Percentiles rank a stretch among this genome's conserved stretches.
Conservation (phyloP, 2,329 filamentous ascomycete species). For the Penicillium sp. region DNA sequence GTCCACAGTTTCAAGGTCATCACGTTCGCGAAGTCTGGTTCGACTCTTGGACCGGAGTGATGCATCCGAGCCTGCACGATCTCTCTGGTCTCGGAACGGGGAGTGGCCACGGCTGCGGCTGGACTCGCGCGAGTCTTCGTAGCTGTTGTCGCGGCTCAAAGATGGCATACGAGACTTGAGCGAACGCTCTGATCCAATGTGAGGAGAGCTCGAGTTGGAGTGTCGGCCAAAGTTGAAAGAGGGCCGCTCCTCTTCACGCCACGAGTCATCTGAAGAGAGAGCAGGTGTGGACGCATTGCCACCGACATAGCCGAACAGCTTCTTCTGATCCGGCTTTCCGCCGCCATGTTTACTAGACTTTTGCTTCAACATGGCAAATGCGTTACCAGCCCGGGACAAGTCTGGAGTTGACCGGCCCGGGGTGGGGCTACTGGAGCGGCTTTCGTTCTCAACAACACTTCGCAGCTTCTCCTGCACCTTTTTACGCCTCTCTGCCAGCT, state of each 20-base stretch:
- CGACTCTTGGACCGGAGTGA: conserved; percentile 56
- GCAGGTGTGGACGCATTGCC: conserved; percentile 39
- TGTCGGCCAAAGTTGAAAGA: conserved; percentile 33
- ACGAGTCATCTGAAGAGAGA: conserved; percentile 34
- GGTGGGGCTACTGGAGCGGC: conserved; percentile 45
- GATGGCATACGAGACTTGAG: conserved; percentile 29
- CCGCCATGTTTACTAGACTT: conserved; percentile 38
- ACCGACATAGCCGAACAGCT: conserved; percentile 42
- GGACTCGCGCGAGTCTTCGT: conserved; percentile 37
- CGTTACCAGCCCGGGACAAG: conserved; percentile 36
- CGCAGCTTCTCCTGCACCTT: conserved; percentile 50
- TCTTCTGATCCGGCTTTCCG: conserved; percentile 36
- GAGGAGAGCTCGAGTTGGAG: conserved; percentile 40
- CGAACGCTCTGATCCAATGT: conserved; percentile 31
- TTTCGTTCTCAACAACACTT: conserved; percentile 43
- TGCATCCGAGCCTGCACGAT: conserved; percentile 56
- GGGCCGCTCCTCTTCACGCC: conserved; percentile 38
- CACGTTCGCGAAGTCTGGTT: conserved; percentile 51
- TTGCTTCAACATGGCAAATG: conserved; percentile 46
- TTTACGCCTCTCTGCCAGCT: conserved; percentile 48
- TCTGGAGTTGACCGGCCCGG: conserved; percentile 38
- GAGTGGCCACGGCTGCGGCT: conserved; percentile 36
- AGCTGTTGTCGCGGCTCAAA: conserved; percentile 30
- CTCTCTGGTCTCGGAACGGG: conserved; percentile 44
- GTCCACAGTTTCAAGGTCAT: conserved; percentile 53